phyloP scores from a whole-genome alignment of 2,329 filamentous ascomycete species.

The Claviceps maximensis region DNA sequence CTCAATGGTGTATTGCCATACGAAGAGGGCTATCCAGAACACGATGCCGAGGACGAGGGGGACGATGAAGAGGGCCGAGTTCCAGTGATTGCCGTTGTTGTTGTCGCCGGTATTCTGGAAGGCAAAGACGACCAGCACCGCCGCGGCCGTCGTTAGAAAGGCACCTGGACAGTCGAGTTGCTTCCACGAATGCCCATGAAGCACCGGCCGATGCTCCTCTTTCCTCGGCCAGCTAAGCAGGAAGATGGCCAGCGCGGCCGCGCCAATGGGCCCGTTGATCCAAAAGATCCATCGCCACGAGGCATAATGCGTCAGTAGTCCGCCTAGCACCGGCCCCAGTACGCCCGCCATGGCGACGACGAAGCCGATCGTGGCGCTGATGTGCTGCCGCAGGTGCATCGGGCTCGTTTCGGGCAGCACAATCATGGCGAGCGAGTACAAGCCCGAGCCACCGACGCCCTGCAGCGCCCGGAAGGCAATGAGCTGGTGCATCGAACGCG shows the following conservation, averaged over 20 bases:
- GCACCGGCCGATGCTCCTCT: slow-evolving; percentile 22
- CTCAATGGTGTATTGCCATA: slow-evolving; percentile 17
- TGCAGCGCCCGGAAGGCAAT: slow-evolving; percentile 36
- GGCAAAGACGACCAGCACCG: slow-evolving; percentile 42
- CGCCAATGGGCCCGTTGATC: slow-evolving; percentile 43
- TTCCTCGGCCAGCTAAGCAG: slow-evolving; percentile 34
- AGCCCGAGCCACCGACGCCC: slow-evolving; percentile 35
- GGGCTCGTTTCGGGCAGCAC: slow-evolving; percentile 39
- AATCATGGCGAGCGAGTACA: slow-evolving; percentile 45
- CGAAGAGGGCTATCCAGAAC: slow-evolving; percentile 15
- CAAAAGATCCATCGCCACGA: slow-evolving; percentile 45
- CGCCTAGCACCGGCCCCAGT: slow-evolving; percentile 38
- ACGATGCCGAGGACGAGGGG: slow-evolving; percentile 17
- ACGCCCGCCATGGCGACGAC: slow-evolving; percentile 35
- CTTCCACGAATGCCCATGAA: slow-evolving; percentile 29
- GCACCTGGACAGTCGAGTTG: slow-evolving; percentile 42
- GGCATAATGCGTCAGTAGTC: slow-evolving; percentile 33
- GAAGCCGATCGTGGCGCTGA: slow-evolving; percentile 34
- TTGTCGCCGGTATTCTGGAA: slow-evolving; percentile 34
- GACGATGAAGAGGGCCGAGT: slow-evolving; percentile 21
- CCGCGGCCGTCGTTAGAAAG: slow-evolving; percentile 37
- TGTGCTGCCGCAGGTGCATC: slow-evolving; percentile 23
- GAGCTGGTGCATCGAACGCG: slow-evolving; percentile 25
- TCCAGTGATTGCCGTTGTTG: slow-evolving; percentile 25
- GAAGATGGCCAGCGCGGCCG: slow-evolving; percentile 32